Evolutionary conservation across 73 alveolate species (phyloP).

Genomic region (Tetrahymena malaccensis): DNA sequence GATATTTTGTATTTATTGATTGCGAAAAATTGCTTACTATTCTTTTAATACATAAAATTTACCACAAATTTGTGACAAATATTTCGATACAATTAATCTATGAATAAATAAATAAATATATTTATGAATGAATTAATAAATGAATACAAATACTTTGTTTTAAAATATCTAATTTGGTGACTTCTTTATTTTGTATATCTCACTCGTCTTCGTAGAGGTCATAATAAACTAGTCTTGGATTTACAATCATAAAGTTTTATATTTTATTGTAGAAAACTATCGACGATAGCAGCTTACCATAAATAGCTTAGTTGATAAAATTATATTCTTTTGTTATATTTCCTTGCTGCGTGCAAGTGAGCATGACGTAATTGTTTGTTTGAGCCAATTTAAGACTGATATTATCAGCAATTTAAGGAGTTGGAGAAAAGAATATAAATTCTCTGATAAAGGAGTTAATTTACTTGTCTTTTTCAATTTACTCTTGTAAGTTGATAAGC

Average conservation of each 20-base stretch:
- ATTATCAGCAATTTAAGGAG: background rate
- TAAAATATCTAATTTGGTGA: too few relatives aligned
- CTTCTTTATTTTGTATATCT: too few relatives aligned
- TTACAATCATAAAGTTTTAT: background rate
- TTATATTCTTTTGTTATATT: background rate
- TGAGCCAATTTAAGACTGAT: background rate
- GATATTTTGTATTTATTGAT: too few relatives aligned
- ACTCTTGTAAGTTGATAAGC: background rate
- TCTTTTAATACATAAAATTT: too few relatives aligned
- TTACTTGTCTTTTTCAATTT: background rate
- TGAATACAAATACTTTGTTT: too few relatives aligned
- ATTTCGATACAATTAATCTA: too few relatives aligned
- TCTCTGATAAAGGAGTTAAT: background rate
- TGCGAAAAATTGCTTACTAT: too few relatives aligned
- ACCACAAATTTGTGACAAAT: too few relatives aligned
- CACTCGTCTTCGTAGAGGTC: background rate
- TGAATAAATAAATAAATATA: too few relatives aligned
- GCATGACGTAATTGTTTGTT: background rate
- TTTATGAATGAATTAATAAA: too few relatives aligned
- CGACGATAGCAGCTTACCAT: background rate
- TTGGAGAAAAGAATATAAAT: background rate
- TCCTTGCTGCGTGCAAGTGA: background rate
- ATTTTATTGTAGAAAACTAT: background rate
- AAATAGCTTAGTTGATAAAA: background rate
- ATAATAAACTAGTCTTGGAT: background rate